Evolutionary conservation across 148 eudicot genomes (phyloP), one percentile per base, ranked within the genome.

Genomic region (Polygonum maritimum): DNA sequence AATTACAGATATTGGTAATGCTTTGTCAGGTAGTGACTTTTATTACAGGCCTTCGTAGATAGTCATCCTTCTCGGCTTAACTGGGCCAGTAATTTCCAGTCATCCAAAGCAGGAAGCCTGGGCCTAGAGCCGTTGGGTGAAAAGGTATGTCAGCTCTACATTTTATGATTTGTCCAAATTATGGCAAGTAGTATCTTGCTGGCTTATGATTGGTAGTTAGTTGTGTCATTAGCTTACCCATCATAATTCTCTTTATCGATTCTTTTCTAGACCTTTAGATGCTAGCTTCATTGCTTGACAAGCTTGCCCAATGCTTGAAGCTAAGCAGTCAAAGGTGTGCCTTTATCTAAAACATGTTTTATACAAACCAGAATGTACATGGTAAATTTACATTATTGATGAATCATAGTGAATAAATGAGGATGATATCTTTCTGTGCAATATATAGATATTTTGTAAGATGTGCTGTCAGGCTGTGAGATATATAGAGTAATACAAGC

Each of bases 1-100:
- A 65, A 35, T 35, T 65, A 35, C 3, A 4, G 5, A 48, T 26
- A 49, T 11, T 60, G 38, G 8, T 48, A 78, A 38, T 77, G 45
- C 44, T 52, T 52, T 55, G 67, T 47, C 44, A 19, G 79, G 77
- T 77, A 49, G 16, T 79, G 77, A 83, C 35, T 76, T 65, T n/a
- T 48, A 31, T 76, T 76, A 71, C 86, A 86, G 88, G 83, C 71
- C 58, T 58, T 78, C 76, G 82, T 80, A 75, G 84, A 83, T 55
- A 54, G 41, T 52, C 76, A 36, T 16, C 52, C 55, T 16, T 45
- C 55, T 63, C 74, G 78, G 49, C 75, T 73, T 54, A 19, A 78
- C 16, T 48, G 48, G 48, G 51, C 19, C 36, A 69, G 60, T 44
- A 75, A 76, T 72, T 47, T 63, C 58, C 76, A 73, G n/a, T 74